Conservation (phyloP, 2,329 filamentous ascomycete species). For the Colletotrichum zoysiae region DNA sequence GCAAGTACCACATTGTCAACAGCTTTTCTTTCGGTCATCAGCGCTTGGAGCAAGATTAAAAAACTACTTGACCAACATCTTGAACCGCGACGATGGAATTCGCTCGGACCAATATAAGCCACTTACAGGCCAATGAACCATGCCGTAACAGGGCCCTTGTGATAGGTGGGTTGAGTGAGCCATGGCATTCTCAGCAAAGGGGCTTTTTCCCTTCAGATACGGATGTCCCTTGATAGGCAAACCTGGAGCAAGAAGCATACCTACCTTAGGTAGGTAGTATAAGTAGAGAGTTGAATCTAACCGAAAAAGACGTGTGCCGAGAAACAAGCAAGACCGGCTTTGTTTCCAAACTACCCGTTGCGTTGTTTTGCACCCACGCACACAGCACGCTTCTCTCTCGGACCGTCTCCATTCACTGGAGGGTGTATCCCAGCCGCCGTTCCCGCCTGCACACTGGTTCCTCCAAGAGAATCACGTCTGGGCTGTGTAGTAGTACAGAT, state of each 20-base stretch:
- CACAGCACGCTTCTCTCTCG: neutral
- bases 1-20: neutral
- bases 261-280: no score
- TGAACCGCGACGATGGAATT: no score
- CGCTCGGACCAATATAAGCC: neutral
- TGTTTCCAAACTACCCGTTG: constrained; percentile 10
- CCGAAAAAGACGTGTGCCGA: neutral
- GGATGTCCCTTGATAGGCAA: no score
- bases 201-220: no score
- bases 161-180: no score
- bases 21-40: neutral
- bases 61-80: neutral
- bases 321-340: neutral
- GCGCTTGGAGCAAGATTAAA: neutral
- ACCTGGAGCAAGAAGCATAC: no score
- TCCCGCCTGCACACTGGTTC: constrained; percentile 1
- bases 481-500: neutral
- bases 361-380: constrained; percentile 17
- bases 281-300: no score
- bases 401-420: neutral
- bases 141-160: no score
- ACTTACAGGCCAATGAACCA: neutral
- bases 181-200: no score
- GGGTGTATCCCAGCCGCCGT: constrained; percentile 4
- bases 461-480: neutral